phyloP scores from a whole-genome alignment of 352 stramenopile species.

The Globisporangium cylindrosporum region DNA sequence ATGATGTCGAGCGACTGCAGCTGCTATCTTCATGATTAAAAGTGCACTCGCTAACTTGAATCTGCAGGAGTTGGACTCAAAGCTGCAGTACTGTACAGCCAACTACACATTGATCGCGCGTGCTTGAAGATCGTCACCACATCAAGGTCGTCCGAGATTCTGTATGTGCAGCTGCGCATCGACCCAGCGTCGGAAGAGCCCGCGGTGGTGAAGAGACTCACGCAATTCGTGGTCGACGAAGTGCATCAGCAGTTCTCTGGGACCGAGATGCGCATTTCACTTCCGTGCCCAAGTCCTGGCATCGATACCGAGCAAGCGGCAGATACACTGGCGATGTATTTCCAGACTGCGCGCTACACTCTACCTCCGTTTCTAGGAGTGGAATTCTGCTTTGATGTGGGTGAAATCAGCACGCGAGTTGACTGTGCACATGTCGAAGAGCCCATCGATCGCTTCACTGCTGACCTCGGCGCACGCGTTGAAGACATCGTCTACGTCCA shows the following conservation, averaged over 20 bases:
- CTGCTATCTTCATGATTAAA: not conserved
- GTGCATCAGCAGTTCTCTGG: slow-evolving; percentile 66
- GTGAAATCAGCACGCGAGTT: slow-evolving; percentile 30
- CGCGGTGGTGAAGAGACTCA: slow-evolving; percentile 55
- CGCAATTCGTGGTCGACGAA: slow-evolving; percentile 60
- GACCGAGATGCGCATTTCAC: slow-evolving; percentile 69
- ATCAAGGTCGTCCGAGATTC: slow-evolving; percentile 50
- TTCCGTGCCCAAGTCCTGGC: slow-evolving; percentile 38
- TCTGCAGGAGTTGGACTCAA: slow-evolving; percentile 67
- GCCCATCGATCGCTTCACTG: slow-evolving; percentile 57
- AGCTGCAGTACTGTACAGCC: slow-evolving; percentile 71
- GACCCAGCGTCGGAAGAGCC: slow-evolving; percentile 54
- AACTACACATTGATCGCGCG: slow-evolving; percentile 34
- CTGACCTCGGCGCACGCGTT: slow-evolving; percentile 32
- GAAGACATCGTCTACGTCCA: slow-evolving; percentile 49
- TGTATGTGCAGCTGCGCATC: slow-evolving; percentile 71
- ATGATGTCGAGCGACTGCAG: not conserved
- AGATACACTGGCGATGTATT: slow-evolving; percentile 58
- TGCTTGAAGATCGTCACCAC: slow-evolving; percentile 69
- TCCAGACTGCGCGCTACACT: slow-evolving; percentile 66
- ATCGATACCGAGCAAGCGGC: slow-evolving; percentile 44
- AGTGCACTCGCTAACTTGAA: not conserved
- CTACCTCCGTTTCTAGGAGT: slow-evolving; percentile 48
- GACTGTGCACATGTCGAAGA: slow-evolving; percentile 35
- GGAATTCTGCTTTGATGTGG: slow-evolving; percentile 57